Evolutionary conservation across 1,284 basidiomycete species (phyloP).

Genomic region (Blastosporella zonata): DNA sequence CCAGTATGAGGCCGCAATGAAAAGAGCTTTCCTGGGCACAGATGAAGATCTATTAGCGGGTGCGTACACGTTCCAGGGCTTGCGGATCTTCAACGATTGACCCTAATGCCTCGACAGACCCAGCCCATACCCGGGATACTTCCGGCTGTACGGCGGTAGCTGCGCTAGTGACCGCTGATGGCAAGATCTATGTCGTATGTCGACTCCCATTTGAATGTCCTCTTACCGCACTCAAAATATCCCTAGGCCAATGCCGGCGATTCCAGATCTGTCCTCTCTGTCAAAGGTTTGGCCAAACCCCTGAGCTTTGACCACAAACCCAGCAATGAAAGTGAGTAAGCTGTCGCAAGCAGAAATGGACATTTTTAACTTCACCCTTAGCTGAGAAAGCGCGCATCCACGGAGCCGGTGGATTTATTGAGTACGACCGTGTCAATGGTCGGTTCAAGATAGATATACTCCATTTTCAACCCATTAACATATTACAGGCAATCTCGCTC

Average conservation of each 20-base stretch:
- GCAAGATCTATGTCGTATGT: constrained; percentile 79
- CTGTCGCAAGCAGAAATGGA: constrained; percentile 2
- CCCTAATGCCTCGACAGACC: constrained; percentile 53
- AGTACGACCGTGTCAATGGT: constrained; percentile 98
- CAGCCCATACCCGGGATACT: constrained; percentile 84
- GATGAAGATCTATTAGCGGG: constrained; percentile 92
- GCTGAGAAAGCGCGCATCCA: constrained; percentile 87
- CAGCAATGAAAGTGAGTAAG: constrained; percentile 69
- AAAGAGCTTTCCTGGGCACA: constrained; percentile 88
- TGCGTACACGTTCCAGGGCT: constrained; percentile 35
- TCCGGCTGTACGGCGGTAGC: constrained; percentile 98
- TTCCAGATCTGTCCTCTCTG: constrained; percentile 87
- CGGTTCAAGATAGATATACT: constrained; percentile 23
- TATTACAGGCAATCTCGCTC: constrained; percentile 83
- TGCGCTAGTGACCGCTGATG: constrained; percentile 76
- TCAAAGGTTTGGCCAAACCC: constrained; percentile 83
- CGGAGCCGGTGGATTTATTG: constrained; percentile 95
- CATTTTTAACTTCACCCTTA: constrained; percentile 27
- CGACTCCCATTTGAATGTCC: constrained; percentile 1
- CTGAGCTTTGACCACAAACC: constrained; percentile 98
- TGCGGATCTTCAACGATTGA: constrained; percentile 12
- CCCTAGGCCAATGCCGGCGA: constrained; percentile 96
- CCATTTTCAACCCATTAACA: not conserved
- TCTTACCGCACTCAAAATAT: constrained; percentile 6
- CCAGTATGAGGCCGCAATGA: constrained; percentile 78